These are phyloP conservation scores for Perkinsus chesapeaki DNA, from an alignment of 169 alveolate genomes.

Conservation along the genomic window DNA sequence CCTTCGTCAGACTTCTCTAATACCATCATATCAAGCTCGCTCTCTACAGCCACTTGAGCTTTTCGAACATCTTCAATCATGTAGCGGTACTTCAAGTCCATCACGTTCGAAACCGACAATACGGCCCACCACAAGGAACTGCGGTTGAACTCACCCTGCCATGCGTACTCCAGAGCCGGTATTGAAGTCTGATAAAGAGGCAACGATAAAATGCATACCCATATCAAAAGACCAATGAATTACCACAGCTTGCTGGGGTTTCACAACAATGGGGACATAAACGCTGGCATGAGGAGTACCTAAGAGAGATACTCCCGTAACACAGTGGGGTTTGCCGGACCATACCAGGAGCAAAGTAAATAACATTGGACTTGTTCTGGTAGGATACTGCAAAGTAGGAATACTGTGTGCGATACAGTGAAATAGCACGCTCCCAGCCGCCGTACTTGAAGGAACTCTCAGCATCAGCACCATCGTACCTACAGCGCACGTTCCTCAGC, in stretches of 20 bases:
- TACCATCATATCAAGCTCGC: background rate
- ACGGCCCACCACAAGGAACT: background rate
- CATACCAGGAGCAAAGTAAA: background rate
- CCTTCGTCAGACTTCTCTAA: background rate
- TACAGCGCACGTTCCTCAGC: too few relatives aligned
- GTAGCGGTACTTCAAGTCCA: background rate
- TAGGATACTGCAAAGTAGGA: background rate
- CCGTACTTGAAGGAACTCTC: background rate
- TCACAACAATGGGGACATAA: background rate
- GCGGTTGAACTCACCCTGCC: background rate
- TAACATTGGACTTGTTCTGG: background rate
- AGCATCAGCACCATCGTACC: background rate
- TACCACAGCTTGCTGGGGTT: background rate
- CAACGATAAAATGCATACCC: background rate
- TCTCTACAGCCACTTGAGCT: background rate
- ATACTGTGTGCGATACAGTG: background rate
- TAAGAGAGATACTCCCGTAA: background rate
- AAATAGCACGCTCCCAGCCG: background rate
- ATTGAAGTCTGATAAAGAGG: background rate
- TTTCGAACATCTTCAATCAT: background rate
- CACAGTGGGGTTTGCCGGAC: background rate
- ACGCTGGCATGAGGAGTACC: background rate
- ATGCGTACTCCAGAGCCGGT: background rate
- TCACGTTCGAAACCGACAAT: background rate
- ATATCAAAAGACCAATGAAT: background rate